Conservation (phyloP, 805 yeast species). For the Jamesozyma gamospora region DNA sequence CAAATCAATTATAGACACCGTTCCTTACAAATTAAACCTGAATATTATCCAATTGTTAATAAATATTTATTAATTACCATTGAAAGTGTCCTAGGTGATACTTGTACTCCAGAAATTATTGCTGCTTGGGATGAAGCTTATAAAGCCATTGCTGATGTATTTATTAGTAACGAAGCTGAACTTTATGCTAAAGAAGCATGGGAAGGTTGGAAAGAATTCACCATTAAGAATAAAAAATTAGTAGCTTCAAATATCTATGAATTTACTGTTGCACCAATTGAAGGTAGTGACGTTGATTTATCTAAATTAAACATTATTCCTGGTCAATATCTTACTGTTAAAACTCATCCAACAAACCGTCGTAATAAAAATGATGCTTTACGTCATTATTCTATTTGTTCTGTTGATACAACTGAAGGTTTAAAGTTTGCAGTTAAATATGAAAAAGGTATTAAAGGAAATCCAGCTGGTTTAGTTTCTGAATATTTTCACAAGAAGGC, state of each 20-base stretch:
- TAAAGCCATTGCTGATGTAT: conserved; percentile 48
- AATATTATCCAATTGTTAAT: conserved; percentile 61
- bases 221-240: conserved; percentile 31
- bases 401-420: conserved; percentile 29
- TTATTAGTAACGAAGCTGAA: conserved; percentile 45
- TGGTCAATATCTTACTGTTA: conserved; percentile 34
- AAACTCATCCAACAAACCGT: conserved; percentile 29
- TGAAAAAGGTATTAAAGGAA: conserved; percentile 20
- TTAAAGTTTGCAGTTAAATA: conserved; percentile 50
- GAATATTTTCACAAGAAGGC: conserved; percentile 39
- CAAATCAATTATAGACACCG: conserved; percentile 58
- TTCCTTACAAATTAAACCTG: conserved; percentile 51
- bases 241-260: conserved; percentile 43
- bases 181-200: conserved; percentile 43
- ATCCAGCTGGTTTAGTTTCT: conserved; percentile 40
- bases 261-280: conserved; percentile 40
- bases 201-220: conserved; percentile 50
- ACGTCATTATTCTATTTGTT: conserved; percentile 53
- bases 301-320: conserved; percentile 20
- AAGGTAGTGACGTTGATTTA: conserved; percentile 29
- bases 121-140: conserved; percentile 62
- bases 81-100: conserved; percentile 42
- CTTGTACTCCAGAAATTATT: conserved; percentile 50
- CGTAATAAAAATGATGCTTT: conserved; percentile 35
- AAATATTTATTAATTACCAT: conserved; percentile 44